These are phyloP conservation scores for Misopates orontium DNA, from an alignment of 257 asterid genomes.

Conservation along the genomic window DNA sequence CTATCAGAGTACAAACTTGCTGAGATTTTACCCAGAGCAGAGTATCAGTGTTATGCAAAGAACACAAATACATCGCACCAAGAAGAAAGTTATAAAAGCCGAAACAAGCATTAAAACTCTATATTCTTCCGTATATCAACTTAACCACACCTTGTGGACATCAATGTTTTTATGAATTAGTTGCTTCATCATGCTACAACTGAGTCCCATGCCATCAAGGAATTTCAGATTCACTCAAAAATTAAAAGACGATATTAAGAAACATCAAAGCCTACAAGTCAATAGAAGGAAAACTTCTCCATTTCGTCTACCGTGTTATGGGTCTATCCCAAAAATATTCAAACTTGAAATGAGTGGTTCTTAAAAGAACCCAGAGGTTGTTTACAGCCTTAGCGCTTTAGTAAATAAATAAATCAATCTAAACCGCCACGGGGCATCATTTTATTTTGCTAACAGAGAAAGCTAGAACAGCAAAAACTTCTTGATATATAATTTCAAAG, in stretches of 20 bases:
- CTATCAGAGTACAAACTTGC: no score
- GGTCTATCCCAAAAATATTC: constrained; percentile 2
- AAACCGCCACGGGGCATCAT: background rate
- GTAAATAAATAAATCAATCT: no score
- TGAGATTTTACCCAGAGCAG: no score
- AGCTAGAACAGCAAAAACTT: background rate
- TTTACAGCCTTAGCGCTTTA: background rate
- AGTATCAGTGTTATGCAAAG: no score
- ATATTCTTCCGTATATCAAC: no score
- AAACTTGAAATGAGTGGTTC: background rate
- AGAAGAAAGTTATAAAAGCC: no score
- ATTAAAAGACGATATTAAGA: background rate
- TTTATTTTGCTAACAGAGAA: background rate
- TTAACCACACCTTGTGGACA: no score
- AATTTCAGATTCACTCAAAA: constrained; percentile 1
- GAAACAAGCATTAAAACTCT: no score
- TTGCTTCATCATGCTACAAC: background rate
- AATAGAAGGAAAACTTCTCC: constrained; percentile 8
- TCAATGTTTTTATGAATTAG: background rate
- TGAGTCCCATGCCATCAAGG: background rate
- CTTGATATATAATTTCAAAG: background rate
- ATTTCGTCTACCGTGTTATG: background rate
- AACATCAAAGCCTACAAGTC: background rate
- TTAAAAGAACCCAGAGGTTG: background rate
- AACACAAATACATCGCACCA: no score